Base-by-base conservation (phyloP, 345 rosid genomes). In the Melastoma malabathricum region DNA sequence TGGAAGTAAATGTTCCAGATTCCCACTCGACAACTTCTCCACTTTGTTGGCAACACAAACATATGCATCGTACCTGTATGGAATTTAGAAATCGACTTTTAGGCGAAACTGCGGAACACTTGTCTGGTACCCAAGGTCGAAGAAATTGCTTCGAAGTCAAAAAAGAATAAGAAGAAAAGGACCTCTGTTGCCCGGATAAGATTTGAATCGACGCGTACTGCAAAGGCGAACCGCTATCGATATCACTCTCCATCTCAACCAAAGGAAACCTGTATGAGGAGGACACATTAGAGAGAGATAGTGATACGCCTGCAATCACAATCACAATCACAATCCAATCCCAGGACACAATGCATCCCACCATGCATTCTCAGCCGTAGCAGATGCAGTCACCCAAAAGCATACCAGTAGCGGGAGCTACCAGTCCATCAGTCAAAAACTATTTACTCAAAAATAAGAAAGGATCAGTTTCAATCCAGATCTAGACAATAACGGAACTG, bases 171-270 rank as follows among this genome's bases (percentile, higher is more conserved):
- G 16, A 34, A 13, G 15, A 41, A 34, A 56, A 47, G 16, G 47
- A 76, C 86, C 80, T 68, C 61, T 74, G 68, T 51, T 74, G 65
- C 19, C 51, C 45, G 6, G 75, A 75, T 49, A 62, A 61, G 51
- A 80, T 70, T 57, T 72, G 78, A 62, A 80, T 66, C 17, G 80
- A 65, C 13, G 83, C 83, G 61, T 72, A 74, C 27, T 74, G 75
- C 47, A 76, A 43, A 51, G 68, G 55, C 22, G 72, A 66, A 66
- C 61, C 66, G 20, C 52, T 61, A 55, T 62, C 73, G 48, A 72
- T 51, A 13, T 72, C 65, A 15, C 51, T 65, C 31, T 66, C 81
- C 84, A 78, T 78, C 48, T 23, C 20, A 50, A 58, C 46, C n/a
- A 53, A 34, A 44, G 34, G 18, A 18, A 45, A 56, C 23, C 43